These are phyloP conservation scores for Exophiala aquamarina DNA, from an alignment of 2,329 filamentous ascomycete species.

Conservation along the genomic window DNA sequence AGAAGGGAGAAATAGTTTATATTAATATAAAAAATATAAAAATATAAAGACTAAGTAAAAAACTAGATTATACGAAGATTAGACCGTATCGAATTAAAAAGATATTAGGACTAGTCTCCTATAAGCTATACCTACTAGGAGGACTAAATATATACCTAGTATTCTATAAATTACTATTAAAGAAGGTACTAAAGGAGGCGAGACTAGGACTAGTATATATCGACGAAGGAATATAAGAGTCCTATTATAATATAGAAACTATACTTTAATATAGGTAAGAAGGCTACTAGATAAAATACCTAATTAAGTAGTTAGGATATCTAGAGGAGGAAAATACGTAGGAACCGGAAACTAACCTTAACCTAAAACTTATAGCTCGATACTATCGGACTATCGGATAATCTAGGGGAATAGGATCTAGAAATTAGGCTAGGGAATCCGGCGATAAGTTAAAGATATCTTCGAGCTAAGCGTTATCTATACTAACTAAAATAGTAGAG, in stretches of 20 bases:
- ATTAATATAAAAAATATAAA: slow-evolving; percentile 10
- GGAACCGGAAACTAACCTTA: slow-evolving; percentile 5
- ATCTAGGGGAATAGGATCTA: too few species aligned
- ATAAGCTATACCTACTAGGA: not conserved
- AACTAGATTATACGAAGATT: slow-evolving; percentile 13
- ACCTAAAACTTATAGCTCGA: slow-evolving; percentile 1
- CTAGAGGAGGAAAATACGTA: slow-evolving; percentile 1
- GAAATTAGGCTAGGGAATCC: too few species aligned
- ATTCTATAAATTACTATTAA: too few species aligned
- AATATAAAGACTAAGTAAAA: slow-evolving; percentile 11
- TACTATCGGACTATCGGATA: too few species aligned
- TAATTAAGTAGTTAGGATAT: slow-evolving; percentile 3
- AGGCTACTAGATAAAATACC: not conserved
- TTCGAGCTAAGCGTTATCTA: too few species aligned
- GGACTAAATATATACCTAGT: not conserved
- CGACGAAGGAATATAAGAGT: not conserved
- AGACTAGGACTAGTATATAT: not conserved
- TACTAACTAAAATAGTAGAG: too few species aligned
- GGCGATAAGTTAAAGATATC: too few species aligned
- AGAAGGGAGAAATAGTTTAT: slow-evolving; percentile 7
- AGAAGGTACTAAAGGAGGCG: too few species aligned
- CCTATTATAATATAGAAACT: not conserved
- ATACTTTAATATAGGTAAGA: slow-evolving; percentile 1
- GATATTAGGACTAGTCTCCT: slow-evolving; percentile 4
- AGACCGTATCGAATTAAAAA: slow-evolving; percentile 7